Evolutionary conservation across 768 basidiomycete species (phyloP), one percentile per base, ranked within the genome.

Genomic region (Clavulina sp.): DNA sequence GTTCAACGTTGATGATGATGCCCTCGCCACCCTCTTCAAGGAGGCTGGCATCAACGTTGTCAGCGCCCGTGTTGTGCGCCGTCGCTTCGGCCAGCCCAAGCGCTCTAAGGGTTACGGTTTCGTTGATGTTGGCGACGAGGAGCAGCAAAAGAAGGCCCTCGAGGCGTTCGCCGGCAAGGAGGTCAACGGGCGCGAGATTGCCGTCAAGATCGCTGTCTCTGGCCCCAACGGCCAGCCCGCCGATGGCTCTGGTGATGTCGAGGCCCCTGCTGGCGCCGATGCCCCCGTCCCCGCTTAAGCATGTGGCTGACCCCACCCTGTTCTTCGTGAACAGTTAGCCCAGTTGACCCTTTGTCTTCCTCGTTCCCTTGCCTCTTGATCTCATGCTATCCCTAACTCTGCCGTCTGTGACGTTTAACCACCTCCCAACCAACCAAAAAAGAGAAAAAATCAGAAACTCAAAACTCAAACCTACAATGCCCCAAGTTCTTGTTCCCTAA

Each of bases 41-140:
- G 84, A 87, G 57, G 85, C 80, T 23, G 85, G 77, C 57, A 80
- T 95, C 69, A 70, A 67, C 38, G 84, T 93, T 58, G 71, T 74
- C 62, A 83, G 82, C 58, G 91, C 92, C 56, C 85, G 85, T 58
- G 84, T 99, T 57, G 87, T 96, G 60, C 79, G 80, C 63, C 75
- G 81, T 62, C 78, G 80, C 60, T 87, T 77, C 74, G 87, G 86
- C 3, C 75, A 77, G 40, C 81, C 82, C 61, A 76, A 82, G 65
- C 84, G 78, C 67, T 87, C 84, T 74, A 93, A 93, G 69, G 93
- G 93, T 52, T 97, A 92, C 66, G 93, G 89, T 49, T 99, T 99
- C 62, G 93, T 99, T 62, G 92, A 97, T 60, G 87, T 95, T 56
- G 87, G 84, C 55, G 70, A 70, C 58, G 81, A 89, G 66, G 84